Evolutionary conservation across 768 basidiomycete genomes (phyloP).

Genomic region (Mycena olivaceomarginata): DNA sequence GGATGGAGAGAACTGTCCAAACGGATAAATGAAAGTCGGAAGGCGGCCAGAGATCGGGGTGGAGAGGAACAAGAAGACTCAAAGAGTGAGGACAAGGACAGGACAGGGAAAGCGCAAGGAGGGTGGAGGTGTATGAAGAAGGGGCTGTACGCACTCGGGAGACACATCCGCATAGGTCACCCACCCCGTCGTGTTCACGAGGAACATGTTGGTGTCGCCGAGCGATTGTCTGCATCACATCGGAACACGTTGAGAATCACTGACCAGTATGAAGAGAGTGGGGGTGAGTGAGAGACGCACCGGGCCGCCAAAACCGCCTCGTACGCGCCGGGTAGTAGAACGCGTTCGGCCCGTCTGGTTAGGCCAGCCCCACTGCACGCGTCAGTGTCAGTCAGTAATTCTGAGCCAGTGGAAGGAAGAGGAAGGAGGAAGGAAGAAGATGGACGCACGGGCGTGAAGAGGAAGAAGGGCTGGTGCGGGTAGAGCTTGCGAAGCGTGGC

Average conservation of each 20-base stretch:
- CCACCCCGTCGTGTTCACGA: constrained; percentile 76
- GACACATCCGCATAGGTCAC: constrained; percentile 70
- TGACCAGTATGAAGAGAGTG: no score
- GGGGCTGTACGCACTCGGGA: constrained; percentile 55
- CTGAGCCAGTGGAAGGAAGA: no score
- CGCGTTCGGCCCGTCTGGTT: constrained; percentile 62
- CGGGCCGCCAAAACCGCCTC: constrained; percentile 61
- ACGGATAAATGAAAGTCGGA: no score
- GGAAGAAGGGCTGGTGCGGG: constrained; percentile 66
- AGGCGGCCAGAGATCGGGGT: no score
- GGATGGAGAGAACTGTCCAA: constrained; percentile 67
- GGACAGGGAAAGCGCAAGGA: no score
- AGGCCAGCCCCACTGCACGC: constrained; percentile 73
- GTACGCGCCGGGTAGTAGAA: constrained; percentile 69
- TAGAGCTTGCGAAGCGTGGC: constrained; percentile 64
- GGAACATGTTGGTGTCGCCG: constrained; percentile 69
- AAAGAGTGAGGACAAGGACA: not conserved
- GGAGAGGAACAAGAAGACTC: not conserved
- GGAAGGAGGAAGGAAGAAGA: not conserved
- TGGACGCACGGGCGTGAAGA: constrained; percentile 68
- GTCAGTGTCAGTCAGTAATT: not conserved
- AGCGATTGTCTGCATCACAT: constrained; percentile 53
- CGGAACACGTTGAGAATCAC: no score
- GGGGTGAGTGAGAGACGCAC: constrained; percentile 48
- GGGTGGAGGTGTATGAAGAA: no score